These are phyloP conservation scores for Lactarius indigo DNA, from an alignment of 768 basidiomycete genomes.

Conservation along the genomic window DNA sequence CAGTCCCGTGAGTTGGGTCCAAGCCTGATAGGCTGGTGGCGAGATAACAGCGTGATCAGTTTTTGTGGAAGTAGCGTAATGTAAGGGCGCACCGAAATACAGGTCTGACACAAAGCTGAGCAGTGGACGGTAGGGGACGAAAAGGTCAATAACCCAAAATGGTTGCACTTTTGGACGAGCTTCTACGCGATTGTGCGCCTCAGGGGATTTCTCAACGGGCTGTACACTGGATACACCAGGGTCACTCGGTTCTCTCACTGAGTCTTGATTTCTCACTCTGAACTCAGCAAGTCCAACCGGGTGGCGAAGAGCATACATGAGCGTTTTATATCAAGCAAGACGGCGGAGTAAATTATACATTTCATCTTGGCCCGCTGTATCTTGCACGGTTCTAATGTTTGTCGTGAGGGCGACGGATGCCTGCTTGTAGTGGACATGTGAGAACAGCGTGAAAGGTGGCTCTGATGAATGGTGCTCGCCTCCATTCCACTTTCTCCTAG, in stretches of 20 bases:
- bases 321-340: constrained; percentile 34
- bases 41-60: constrained; percentile 2
- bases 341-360: constrained; percentile 47
- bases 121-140: constrained; percentile 1
- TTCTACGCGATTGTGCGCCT: constrained; percentile 5
- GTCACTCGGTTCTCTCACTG: constrained; percentile 9
- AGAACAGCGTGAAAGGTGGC: background rate
- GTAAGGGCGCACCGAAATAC: constrained; percentile 54
- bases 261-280: constrained; percentile 13
- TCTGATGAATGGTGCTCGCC: constrained; percentile 33
- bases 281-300: background rate
- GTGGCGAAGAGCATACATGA: constrained; percentile 11
- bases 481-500: constrained; percentile 52
- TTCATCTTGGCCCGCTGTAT: constrained; percentile 30
- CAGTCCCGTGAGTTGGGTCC: constrained; percentile 79
- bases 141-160: background rate
- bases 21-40: constrained; percentile 66
- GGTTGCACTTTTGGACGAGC: background rate
- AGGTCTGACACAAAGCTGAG: constrained; percentile 41
- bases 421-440: constrained; percentile 19
- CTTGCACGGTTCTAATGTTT: constrained; percentile 22
- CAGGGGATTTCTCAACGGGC: background rate
- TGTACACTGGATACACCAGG: background rate
- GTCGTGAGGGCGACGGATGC: constrained; percentile 32
- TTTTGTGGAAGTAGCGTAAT: constrained; percentile 3